Evolutionary conservation across 139 green algal genomes (phyloP), one percentile per base, ranked within the genome.

Genomic region (Medakamo hakoo): DNA sequence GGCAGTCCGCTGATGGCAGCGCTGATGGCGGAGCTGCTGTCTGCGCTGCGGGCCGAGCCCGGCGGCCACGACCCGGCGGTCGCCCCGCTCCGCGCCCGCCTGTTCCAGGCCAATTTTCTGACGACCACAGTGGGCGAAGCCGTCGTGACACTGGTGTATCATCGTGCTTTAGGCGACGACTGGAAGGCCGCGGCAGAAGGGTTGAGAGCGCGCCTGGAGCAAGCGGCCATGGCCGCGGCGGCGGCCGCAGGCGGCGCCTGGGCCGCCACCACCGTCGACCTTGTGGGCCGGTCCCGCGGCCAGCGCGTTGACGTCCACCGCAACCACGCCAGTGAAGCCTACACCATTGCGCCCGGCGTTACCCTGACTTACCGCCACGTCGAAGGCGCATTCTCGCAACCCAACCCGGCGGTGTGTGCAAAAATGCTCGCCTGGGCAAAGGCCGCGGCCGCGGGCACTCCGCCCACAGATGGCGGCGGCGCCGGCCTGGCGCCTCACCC

Each of bases 391-490:
- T 96, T 96, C 76, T 85, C 76, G 24, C 91, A 97, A 77, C 91
- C 91, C 59, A 97, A 97, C 67, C 86, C 57, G 19, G 70, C 68
- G 14, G 79, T 95, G 63, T 91, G 82, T 63, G 61, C 80, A 27
- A 62, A 86, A 30, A 97, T 97, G 91, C 75, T 97, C 23, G 62
- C 60, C 5, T 97, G 90, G 90, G 88, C 88, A 9, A 62, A 74
- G 24, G 66, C 75, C 19, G 76, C 77, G 40, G 40, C 40, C 9
- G 40, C 9, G 9, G 40, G 40, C 9, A 16, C n/a, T n/a, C n/a
- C n/a, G n/a, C n/a, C n/a, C n/a, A n/a, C 9, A 16, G 40, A 52
- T 52, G 40, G 40, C 9, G n/a, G n/a, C n/a, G n/a, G n/a, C n/a
- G n/a, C n/a, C n/a, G n/a, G n/a, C n/a, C n/a, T n/a, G n/a, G n/a